Base-by-base conservation (phyloP, 1,139 yeast genomes). In the Hansenula lynferdii region DNA sequence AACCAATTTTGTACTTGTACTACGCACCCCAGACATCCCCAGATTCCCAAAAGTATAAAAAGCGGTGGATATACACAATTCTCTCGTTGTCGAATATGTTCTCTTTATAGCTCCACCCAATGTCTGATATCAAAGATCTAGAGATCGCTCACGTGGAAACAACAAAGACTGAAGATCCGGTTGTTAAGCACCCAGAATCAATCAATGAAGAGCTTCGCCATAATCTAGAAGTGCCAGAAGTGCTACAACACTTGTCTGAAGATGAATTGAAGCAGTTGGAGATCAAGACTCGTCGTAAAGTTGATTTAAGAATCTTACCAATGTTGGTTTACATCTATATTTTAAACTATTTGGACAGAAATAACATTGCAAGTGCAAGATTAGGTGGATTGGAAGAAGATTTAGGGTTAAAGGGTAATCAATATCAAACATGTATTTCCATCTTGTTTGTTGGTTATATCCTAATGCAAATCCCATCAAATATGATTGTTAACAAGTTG, bases 391-490 rank as follows among this genome's bases (percentile, higher is more conserved):
- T 77, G 41, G 77, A 72, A 54, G 62, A 65, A 31, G 82, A 76
- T 45, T 61, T 77, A 36, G 63, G 69, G 14, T 58, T 77, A 41
- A 50, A 57, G 15, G 72, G 77, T 4, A 56, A 62, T 35, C 71
- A 77, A 53, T 77, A 73, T 51, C 76, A 75, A 54, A 72, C 78
- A 7, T 63, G 71, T 50, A 68, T 75, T 45, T 68, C 79, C 15
- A 69, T 77, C 41, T 64, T 77, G 36, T 77, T 74, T 46, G 78
- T 77, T 26, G 81, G 82, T 39, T 78, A 77, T 53, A 73, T 77
- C 45, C 59, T 71, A 37, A 69, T 75, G 65, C 79, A 77, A 56
- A 67, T 77, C 40, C 81, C 83, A 19, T 67, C 78, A 32, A 74
- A 76, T 54, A 49, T 65, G 42, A 44, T 65, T 29, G 50, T 67